Evolutionary conservation across 495 filamentous ascomycete species (phyloP), one percentile per base, ranked within the genome.

Genomic region (Aspergillus nanangensis): DNA sequence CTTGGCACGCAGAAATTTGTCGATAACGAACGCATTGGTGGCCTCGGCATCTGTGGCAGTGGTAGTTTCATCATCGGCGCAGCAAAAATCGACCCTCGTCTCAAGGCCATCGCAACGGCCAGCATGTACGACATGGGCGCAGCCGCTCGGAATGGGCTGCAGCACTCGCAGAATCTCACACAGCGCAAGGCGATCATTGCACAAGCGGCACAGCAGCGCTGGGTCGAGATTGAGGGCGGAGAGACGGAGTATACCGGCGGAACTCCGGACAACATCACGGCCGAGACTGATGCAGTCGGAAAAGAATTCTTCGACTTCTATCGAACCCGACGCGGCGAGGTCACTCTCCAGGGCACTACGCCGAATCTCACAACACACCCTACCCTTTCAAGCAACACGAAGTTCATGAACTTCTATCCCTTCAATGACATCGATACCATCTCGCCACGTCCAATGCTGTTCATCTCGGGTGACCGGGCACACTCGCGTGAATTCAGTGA

Each of bases 31-130:
- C 54, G 61, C 3, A 70, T 74, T 33, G 69, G 67, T 1, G 69
- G 38, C 1, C 51, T 74, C 9, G 66, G 67, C 14, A 69, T 72
- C 48, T 74, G 67, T 52, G 69, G 52, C 48, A 59, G 59, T 15
- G 67, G 66, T 13, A 55, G 54, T 8, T 71, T 65, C 27, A 46
- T 62, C 4, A 53, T 62, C 35, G 61, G 53, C 29, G 66, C 70
- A 2, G 67, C 70, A 2, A 63, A 70, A 48, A 57, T 66, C n/a
- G 69, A 74, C 46, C 49, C 46, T 5, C 59, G 70, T 14, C 55
- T 74, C 13, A 63, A 57, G 14, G 66, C 67, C 34, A 57, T 69
- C 23, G 70, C 67, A 0, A 70, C 65, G 8, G 19, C 58, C 0
- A 64, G 56, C 45, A 63, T 58, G 44, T 62, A 57, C 34, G 42